Conservation (phyloP, 345 rosid genomes). For the Lumnitzera racemosa region DNA sequence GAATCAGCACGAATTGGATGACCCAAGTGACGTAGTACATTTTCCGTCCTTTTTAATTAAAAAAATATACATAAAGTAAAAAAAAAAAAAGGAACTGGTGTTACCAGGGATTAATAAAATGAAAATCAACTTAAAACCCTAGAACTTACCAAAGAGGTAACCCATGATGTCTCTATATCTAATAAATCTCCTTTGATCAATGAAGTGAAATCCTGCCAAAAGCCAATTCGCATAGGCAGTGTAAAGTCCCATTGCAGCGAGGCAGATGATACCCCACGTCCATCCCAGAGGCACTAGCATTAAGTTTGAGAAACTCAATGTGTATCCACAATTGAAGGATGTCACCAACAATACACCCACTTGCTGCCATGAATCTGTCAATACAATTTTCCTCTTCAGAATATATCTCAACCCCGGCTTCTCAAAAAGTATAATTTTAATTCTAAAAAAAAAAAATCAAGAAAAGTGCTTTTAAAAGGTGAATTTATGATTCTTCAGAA, state of each 20-base stretch:
- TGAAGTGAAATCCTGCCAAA: conserved; percentile 22
- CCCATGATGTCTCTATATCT: conserved; percentile 30
- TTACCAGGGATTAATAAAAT: background rate
- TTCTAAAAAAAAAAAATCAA: no score
- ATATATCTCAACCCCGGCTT: no score
- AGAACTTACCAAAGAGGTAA: conserved; percentile 13
- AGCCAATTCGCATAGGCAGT: conserved; percentile 24
- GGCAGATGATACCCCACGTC: conserved; percentile 22
- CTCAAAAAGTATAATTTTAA: no score
- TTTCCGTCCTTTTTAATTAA: conserved; percentile 10
- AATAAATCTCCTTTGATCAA: conserved; percentile 22
- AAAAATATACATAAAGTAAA: no score
- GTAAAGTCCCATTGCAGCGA: conserved; percentile 9
- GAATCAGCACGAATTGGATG: conserved; percentile 16
- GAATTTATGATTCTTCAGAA: no score
- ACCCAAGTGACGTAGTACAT: conserved; percentile 20
- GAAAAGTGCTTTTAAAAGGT: no score
- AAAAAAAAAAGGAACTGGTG: no score
- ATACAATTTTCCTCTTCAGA: background rate
- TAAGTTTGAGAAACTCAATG: conserved; percentile 25
- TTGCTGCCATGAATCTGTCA: conserved; percentile 31
- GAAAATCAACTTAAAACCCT: background rate
- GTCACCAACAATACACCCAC: conserved; percentile 27
- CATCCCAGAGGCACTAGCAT: conserved; percentile 23
- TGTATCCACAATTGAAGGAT: conserved; percentile 25